Conservation (phyloP, 441 rosid genomes). For the Populus trichocarpa region DNA sequence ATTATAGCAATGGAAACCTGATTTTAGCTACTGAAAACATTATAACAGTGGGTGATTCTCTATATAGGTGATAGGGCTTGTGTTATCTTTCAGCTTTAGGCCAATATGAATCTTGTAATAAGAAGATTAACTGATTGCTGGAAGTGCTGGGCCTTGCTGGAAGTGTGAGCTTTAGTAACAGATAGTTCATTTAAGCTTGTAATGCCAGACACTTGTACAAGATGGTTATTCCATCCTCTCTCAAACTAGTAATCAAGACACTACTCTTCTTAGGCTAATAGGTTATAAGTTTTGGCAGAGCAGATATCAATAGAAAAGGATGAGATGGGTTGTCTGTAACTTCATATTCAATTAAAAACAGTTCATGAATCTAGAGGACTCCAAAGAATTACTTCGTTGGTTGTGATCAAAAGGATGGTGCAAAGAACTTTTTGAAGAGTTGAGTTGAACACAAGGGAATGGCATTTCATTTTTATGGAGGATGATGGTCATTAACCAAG, state of each 20-base stretch:
- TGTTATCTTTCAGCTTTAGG: background rate
- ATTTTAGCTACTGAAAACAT: background rate
- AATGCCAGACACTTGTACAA: background rate
- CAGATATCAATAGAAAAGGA: background rate
- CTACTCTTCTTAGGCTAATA: background rate
- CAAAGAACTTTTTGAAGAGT: background rate
- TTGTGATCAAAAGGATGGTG: background rate
- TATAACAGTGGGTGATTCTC: background rate
- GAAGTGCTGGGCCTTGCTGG: background rate
- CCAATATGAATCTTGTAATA: background rate
- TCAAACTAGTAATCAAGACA: background rate
- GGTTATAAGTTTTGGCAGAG: background rate
- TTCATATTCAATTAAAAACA: background rate
- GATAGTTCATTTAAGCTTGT: background rate
- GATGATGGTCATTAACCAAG: background rate
- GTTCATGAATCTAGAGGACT: background rate
- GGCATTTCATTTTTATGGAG: background rate
- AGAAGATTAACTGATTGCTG: background rate
- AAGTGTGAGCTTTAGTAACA: background rate
- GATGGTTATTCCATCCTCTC: background rate
- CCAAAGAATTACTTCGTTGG: background rate
- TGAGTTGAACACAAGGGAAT: background rate
- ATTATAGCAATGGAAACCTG: background rate
- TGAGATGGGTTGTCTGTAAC: background rate
- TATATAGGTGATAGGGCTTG: background rate